Percentiles rank a stretch among this genome's conserved stretches.
phyloP scores from a whole-genome alignment of 2,329 filamentous ascomycete genomes.

The Akanthomyces dipterigenus region DNA sequence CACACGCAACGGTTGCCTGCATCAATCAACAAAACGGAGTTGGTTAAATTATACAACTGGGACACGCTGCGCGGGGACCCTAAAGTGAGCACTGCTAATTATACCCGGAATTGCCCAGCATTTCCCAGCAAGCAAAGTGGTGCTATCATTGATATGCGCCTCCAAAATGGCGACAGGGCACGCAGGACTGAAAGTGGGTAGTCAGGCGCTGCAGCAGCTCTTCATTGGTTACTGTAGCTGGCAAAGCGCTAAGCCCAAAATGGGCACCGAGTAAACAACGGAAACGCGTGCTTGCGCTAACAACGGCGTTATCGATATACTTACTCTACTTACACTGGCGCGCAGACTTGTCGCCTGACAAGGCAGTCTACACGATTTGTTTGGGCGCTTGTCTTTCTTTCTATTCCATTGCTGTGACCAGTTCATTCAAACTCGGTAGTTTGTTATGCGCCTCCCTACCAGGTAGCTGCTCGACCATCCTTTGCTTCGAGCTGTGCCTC shows the following conservation, averaged over 20 bases:
- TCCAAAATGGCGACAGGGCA: background rate
- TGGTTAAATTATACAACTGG: background rate
- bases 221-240: background rate
- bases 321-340: background rate
- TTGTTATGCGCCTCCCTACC: background rate
- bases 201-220: background rate
- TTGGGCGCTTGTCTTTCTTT: constrained; percentile 13
- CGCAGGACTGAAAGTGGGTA: background rate
- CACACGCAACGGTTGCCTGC: background rate
- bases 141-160: background rate
- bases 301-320: constrained; percentile 9
- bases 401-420: background rate
- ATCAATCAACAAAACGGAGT: background rate
- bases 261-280: constrained; percentile 37
- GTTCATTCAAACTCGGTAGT: background rate
- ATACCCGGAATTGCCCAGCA: background rate
- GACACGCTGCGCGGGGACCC: background rate
- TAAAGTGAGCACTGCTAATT: background rate
- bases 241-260: constrained; percentile 27
- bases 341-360: background rate
- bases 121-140: background rate
- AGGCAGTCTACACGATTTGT: background rate
- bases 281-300: constrained; percentile 21
- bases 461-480: constrained; percentile 14
- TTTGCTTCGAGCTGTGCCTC: background rate